Evolutionary conservation across 805 yeast species (phyloP).

Genomic region (Cyberlindnera xishuangbannaensis): DNA sequence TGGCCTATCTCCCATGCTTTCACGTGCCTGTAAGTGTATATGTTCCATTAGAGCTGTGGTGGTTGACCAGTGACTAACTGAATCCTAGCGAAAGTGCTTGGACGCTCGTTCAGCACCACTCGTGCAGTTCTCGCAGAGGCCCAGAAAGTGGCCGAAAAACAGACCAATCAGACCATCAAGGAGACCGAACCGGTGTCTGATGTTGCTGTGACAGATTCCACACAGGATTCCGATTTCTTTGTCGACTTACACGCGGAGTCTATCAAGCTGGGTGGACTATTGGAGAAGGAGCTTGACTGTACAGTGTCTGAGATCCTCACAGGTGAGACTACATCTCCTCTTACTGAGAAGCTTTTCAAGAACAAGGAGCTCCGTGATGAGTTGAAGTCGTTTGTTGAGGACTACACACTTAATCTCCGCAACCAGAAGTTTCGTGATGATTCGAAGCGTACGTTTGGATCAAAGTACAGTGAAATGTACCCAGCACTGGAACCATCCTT

Average conservation of each 20-base stretch:
- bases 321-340: slow-evolving; percentile 18
- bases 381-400: slow-evolving; percentile 17
- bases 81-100: slow-evolving; percentile 2
- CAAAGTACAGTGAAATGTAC: slow-evolving; percentile 26
- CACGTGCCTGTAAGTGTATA: no score
- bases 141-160: not conserved
- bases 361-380: slow-evolving; percentile 19
- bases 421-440: slow-evolving; percentile 13
- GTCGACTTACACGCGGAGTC: slow-evolving; percentile 16
- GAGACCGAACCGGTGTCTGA: no score
- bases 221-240: slow-evolving; percentile 16
- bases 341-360: slow-evolving; percentile 8
- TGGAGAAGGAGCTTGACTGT: slow-evolving; percentile 17
- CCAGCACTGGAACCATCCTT: slow-evolving; percentile 63
- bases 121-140: slow-evolving; percentile 5
- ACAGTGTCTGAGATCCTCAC: slow-evolving; percentile 19
- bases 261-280: slow-evolving; percentile 11
- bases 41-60: no score
- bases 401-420: slow-evolving; percentile 16
- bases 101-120: slow-evolving; percentile 5
- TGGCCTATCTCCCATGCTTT: no score
- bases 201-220: not conserved
- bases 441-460: slow-evolving; percentile 11
- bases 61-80: no score
- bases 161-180: not conserved